Percentiles rank a stretch among this genome's conserved stretches.
Evolutionary conservation across 441 rosid species (phyloP).

Genomic region (Euphorbia corollata): DNA sequence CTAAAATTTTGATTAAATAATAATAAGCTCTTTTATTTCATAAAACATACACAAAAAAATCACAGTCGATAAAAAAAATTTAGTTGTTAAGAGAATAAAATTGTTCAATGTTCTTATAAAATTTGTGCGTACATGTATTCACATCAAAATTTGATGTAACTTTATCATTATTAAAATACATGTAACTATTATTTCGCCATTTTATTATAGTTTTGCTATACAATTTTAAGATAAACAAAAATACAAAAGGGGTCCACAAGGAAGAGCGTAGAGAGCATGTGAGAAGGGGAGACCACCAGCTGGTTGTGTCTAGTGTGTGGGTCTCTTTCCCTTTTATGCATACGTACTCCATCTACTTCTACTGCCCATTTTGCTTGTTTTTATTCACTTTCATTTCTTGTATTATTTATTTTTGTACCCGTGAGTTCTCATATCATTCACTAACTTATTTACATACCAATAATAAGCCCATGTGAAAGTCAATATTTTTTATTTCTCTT

Average conservation of each 20-base stretch:
- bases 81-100: no score
- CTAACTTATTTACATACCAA: background rate
- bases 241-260: slow-evolving; percentile 21
- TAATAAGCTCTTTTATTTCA: no score
- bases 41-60: no score
- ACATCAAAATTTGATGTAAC: no score
- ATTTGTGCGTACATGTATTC: no score
- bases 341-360: background rate
- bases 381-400: background rate
- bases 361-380: no score
- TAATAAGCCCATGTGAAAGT: background rate
- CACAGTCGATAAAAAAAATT: no score
- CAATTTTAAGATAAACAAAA: background rate
- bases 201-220: no score
- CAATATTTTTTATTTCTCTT: background rate
- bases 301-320: slow-evolving; percentile 38
- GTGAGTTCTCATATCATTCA: background rate
- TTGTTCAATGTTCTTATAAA: no score
- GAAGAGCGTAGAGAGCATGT: slow-evolving; percentile 32
- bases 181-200: no score
- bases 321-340: slow-evolving; percentile 13
- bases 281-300: slow-evolving; percentile 49
- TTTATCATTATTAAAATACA: no score
- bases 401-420: background rate
- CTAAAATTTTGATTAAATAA: no score